phyloP scores from a whole-genome alignment of 2,329 filamentous ascomycete genomes.

The Neoarthrinium moseri region DNA sequence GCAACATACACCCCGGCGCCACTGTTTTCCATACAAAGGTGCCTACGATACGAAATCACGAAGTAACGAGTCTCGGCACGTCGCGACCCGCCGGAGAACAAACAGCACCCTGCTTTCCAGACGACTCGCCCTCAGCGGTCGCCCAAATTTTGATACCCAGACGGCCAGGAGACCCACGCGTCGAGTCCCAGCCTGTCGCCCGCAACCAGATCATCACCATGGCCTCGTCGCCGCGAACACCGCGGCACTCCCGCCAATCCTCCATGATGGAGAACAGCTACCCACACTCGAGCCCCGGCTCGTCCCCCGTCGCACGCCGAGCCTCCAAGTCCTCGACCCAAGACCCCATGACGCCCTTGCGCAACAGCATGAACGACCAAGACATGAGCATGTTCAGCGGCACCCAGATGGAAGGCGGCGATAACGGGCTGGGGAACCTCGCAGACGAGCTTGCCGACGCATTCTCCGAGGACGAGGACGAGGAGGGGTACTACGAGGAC shows the following conservation, averaged over 20 bases:
- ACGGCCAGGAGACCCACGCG: background rate
- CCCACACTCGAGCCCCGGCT: slow-evolving; percentile 34
- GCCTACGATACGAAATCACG: background rate
- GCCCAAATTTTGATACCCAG: background rate
- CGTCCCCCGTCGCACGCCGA: slow-evolving; percentile 45
- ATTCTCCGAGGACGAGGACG: slow-evolving; percentile 64
- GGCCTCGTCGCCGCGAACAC: slow-evolving; percentile 52
- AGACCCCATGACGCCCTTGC: slow-evolving; percentile 48
- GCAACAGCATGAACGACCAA: slow-evolving; percentile 45
- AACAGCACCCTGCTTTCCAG: background rate
- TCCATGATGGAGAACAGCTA: slow-evolving; percentile 49
- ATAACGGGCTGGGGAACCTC: slow-evolving; percentile 69
- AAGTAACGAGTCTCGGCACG: background rate
- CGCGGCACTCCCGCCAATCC: slow-evolving; percentile 57
- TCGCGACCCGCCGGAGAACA: background rate
- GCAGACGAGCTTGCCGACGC: slow-evolving; percentile 79
- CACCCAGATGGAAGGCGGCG: slow-evolving; percentile 35
- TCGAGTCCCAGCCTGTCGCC: background rate
- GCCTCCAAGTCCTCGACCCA: slow-evolving; percentile 51
- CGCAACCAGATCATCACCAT: slow-evolving; percentile 26
- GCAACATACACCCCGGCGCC: background rate
- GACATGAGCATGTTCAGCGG: slow-evolving; percentile 46
- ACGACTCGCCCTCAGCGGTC: background rate
- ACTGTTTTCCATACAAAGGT: background rate
- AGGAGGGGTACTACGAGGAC: slow-evolving; percentile 50